Evolutionary conservation across 2,329 filamentous ascomycete species (phyloP).

Genomic region (Phialocephala sp.): DNA sequence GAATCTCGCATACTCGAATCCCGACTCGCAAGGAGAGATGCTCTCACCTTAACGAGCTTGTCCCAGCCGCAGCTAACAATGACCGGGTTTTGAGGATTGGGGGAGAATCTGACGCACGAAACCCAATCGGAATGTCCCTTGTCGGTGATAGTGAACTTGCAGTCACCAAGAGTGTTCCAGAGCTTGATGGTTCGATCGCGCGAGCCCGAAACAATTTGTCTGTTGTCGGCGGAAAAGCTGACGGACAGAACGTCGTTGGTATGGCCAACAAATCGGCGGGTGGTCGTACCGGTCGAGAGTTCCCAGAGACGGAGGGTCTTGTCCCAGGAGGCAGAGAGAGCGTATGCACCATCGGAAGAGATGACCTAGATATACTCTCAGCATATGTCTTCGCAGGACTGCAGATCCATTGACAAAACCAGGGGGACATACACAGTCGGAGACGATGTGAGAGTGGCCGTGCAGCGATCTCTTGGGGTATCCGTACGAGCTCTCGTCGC

Average conservation of each 20-base stretch:
- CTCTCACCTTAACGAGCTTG: constrained; percentile 99
- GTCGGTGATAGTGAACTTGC: constrained; percentile 99
- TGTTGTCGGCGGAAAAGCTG: constrained; percentile 99
- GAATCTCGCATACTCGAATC: constrained; percentile 46
- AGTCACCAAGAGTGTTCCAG: constrained; percentile 99
- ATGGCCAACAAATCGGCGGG: constrained; percentile 98
- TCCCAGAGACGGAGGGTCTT: constrained; percentile 99
- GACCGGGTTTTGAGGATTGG: constrained; percentile 99
- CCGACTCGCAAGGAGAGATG: constrained; percentile 30
- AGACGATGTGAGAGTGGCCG: constrained; percentile 99
- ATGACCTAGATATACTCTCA: constrained; percentile 74
- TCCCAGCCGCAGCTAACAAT: constrained; percentile 99
- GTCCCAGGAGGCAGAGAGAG: constrained; percentile 98
- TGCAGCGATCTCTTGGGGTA: constrained; percentile 99
- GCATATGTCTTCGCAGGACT: constrained; percentile 39
- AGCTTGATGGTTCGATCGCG: constrained; percentile 99
- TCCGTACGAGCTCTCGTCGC: constrained; percentile 96
- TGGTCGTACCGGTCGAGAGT: constrained; percentile 95
- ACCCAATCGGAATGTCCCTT: constrained; percentile 99
- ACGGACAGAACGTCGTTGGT: constrained; percentile 99
- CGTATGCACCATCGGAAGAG: constrained; percentile 99
- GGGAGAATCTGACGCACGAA: constrained; percentile 98
- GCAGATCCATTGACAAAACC: constrained; percentile 15
- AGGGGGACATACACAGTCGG: constrained; percentile 88
- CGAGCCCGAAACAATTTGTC: constrained; percentile 98